Evolutionary conservation across 345 rosid species (phyloP).

Genomic region (Isatis tinctoria): DNA sequence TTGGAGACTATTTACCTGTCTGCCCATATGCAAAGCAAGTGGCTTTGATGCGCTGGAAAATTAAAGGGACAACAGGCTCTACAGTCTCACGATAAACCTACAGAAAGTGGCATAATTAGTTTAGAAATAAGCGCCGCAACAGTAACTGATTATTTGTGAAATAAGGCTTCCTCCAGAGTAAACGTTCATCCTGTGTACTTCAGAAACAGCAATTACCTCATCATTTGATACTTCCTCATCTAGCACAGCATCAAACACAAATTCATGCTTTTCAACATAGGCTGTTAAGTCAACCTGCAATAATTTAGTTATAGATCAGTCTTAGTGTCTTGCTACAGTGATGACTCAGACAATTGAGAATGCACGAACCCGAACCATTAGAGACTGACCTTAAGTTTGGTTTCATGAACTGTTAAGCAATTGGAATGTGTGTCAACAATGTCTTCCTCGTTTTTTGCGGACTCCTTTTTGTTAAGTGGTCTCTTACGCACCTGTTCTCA

Average conservation of each 20-base stretch:
- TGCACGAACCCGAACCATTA: neutral
- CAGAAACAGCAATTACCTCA: slow-evolving; percentile 47
- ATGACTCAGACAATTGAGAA: neutral
- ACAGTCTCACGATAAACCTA: slow-evolving; percentile 92
- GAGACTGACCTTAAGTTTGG: slow-evolving; percentile 80
- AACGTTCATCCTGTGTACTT: neutral
- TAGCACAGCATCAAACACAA: slow-evolving; percentile 90
- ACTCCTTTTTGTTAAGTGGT: slow-evolving; percentile 93
- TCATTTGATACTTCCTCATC: slow-evolving; percentile 98
- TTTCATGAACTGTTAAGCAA: slow-evolving; percentile 81
- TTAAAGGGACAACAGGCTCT: slow-evolving; percentile 94
- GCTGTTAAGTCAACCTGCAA: slow-evolving; percentile 94
- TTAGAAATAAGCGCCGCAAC: neutral
- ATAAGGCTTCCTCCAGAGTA: neutral
- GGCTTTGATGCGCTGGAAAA: slow-evolving; percentile 89
- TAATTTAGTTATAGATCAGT: slow-evolving; percentile 3
- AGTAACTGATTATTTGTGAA: neutral
- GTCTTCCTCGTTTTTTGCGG: slow-evolving; percentile 91
- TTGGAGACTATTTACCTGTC: slow-evolving; percentile 53
- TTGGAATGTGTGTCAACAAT: slow-evolving; percentile 75
- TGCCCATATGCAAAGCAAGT: slow-evolving; percentile 99
- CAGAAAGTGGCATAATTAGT: slow-evolving; percentile 14
- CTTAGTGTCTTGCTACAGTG: neutral
- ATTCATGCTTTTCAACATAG: slow-evolving; percentile 89
- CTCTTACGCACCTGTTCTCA: slow-evolving; percentile 87